These are phyloP conservation scores for Sapria himalayana DNA, from an alignment of 345 rosid species.

Conservation along the genomic window DNA sequence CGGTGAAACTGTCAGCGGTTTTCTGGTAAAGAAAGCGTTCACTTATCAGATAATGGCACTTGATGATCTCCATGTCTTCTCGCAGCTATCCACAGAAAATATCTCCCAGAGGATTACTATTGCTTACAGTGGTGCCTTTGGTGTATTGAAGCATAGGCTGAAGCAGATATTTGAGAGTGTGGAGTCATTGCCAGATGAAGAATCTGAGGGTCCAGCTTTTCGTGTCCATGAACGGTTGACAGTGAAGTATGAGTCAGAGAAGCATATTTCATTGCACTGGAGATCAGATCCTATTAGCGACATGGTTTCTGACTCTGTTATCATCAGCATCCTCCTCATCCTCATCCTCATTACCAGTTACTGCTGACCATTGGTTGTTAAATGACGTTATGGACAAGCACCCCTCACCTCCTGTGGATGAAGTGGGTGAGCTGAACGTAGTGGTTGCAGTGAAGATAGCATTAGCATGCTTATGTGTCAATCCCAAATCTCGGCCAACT, in stretches of 20 bases:
- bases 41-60: conserved; percentile 94
- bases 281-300: conserved; percentile 67
- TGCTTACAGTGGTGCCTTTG: conserved; percentile 60
- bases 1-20: conserved; percentile 63
- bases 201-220: conserved; percentile 38
- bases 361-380: no score
- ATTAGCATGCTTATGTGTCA: no score
- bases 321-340: conserved; percentile 61
- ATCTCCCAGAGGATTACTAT: conserved; percentile 65
- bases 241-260: conserved; percentile 70
- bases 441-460: no score
- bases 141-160: conserved; percentile 59
- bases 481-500: no score
- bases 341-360: no score
- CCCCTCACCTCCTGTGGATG: no score
- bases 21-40: conserved; percentile 82
- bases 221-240: conserved; percentile 53
- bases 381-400: no score
- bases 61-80: conserved; percentile 85
- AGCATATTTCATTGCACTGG: conserved; percentile 76
- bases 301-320: conserved; percentile 85
- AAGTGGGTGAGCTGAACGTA: no score
- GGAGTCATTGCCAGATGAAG: conserved; percentile 58
- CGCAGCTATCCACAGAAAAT: conserved; percentile 76
- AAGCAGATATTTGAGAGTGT: conserved; percentile 70